These are phyloP conservation scores for Pilatotrama ljubarskyi DNA, from an alignment of 768 basidiomycete species.

Conservation along the genomic window DNA sequence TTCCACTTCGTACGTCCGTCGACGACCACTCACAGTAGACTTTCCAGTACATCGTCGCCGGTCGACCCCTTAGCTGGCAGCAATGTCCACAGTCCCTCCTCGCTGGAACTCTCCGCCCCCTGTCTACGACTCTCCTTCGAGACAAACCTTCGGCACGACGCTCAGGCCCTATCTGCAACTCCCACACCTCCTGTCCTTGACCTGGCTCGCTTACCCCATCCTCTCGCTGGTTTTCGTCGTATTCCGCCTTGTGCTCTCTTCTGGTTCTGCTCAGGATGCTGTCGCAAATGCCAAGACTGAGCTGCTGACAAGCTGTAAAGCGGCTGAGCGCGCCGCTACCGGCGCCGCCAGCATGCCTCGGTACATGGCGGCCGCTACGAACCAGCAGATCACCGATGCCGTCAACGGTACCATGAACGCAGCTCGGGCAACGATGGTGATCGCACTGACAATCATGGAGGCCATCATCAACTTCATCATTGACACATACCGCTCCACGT, in stretches of 20 bases:
- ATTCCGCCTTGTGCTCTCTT: slow-evolving; percentile 77
- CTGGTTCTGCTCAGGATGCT: slow-evolving; percentile 64
- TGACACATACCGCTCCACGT: slow-evolving; percentile 88
- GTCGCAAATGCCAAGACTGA: slow-evolving; percentile 70
- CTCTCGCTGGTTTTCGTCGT: slow-evolving; percentile 87
- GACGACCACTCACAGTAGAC: slow-evolving; percentile 25
- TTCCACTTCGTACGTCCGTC: slow-evolving; percentile 20
- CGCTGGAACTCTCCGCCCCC: slow-evolving; percentile 48
- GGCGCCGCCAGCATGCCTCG: slow-evolving; percentile 84
- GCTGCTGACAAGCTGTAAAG: slow-evolving; percentile 81
- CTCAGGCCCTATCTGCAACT: slow-evolving; percentile 86
- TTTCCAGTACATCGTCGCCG: slow-evolving; percentile 28
- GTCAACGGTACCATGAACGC: slow-evolving; percentile 79
- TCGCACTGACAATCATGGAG: slow-evolving; percentile 83
- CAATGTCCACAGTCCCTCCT: slow-evolving; percentile 32
- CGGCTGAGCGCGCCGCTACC: slow-evolving; percentile 81
- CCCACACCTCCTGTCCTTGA: slow-evolving; percentile 78
- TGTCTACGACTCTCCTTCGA: slow-evolving; percentile 54
- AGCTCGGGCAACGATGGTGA: slow-evolving; percentile 69
- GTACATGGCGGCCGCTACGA: slow-evolving; percentile 84
- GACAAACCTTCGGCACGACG: slow-evolving; percentile 27
- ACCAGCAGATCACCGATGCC: slow-evolving; percentile 73
- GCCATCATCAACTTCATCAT: slow-evolving; percentile 89
- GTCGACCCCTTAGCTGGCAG: slow-evolving; percentile 29
- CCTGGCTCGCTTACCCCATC: slow-evolving; percentile 91